Percentiles rank a stretch among this genome's conserved stretches.
Conservation (phyloP, 2,329 filamentous ascomycete species). For the Hymenoscyphus linearis region DNA sequence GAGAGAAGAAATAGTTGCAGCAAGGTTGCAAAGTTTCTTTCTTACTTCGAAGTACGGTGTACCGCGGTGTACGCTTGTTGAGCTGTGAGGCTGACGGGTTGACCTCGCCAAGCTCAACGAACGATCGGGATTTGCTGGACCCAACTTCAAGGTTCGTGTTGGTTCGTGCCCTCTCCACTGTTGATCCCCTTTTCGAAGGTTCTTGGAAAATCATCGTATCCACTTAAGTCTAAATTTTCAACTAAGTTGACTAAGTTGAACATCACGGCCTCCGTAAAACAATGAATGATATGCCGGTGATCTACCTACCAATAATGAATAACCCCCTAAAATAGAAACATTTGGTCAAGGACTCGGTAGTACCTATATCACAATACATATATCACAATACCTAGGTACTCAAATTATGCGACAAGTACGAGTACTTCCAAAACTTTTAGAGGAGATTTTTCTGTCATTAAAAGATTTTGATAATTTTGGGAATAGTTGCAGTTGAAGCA, state of each 20-base stretch:
- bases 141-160: too few species aligned
- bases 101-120: neutral
- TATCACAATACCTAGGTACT: too few species aligned
- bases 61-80: neutral
- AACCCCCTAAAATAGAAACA: too few species aligned
- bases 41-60: too few species aligned
- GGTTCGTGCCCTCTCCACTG: neutral
- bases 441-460: constrained; percentile 1
- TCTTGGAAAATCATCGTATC: neutral
- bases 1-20: neutral
- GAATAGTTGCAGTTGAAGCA: constrained; percentile 21
- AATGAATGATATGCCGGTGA: too few species aligned
- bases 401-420: too few species aligned
- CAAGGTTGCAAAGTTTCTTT: neutral
- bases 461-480: constrained; percentile 7
- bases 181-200: neutral
- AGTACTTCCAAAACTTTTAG: too few species aligned
- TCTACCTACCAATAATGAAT: too few species aligned
- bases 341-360: too few species aligned
- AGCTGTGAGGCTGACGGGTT: neutral
- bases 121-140: neutral
- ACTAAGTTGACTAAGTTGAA: too few species aligned
- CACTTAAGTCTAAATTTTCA: neutral
- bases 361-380: too few species aligned
- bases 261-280: too few species aligned